phyloP scores from a whole-genome alignment of 495 filamentous ascomycete genomes.

The Glarea lozoyensis region DNA sequence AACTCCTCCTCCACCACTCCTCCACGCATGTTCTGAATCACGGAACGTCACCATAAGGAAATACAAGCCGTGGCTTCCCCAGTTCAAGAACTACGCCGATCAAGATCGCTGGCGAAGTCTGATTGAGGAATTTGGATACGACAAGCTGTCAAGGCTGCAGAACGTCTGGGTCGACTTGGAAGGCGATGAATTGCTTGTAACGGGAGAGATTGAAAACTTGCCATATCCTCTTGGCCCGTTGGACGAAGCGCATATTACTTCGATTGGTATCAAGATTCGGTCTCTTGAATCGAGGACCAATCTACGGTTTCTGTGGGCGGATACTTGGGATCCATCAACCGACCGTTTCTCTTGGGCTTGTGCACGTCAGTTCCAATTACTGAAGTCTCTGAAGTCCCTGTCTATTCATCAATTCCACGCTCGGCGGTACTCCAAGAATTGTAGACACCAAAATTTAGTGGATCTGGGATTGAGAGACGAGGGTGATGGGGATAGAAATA shows the following conservation, averaged over 20 bases:
- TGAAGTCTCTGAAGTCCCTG: no score
- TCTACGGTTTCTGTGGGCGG: no score
- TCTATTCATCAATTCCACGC: no score
- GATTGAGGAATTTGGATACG: neutral
- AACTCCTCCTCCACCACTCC: constrained; percentile 2
- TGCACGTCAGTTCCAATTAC: no score
- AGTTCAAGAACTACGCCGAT: neutral
- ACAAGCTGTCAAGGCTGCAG: neutral
- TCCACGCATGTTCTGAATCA: constrained; percentile 4
- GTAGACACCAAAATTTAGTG: no score
- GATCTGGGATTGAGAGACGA: no score
- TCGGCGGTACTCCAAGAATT: no score
- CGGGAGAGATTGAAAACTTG: neutral
- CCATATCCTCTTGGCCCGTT: neutral
- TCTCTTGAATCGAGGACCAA: no score
- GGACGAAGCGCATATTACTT: neutral
- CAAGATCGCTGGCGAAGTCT: neutral
- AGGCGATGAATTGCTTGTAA: constrained; percentile 1
- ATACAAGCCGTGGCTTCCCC: constrained; percentile 10
- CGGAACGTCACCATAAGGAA: constrained; percentile 1
- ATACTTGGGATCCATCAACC: no score
- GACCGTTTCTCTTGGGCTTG: no score
- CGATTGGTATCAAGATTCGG: neutral
- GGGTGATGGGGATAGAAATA: no score
- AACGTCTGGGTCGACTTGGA: constrained; percentile 5